Evolutionary conservation across 768 basidiomycete species (phyloP).

Genomic region (Mycena amicta): DNA sequence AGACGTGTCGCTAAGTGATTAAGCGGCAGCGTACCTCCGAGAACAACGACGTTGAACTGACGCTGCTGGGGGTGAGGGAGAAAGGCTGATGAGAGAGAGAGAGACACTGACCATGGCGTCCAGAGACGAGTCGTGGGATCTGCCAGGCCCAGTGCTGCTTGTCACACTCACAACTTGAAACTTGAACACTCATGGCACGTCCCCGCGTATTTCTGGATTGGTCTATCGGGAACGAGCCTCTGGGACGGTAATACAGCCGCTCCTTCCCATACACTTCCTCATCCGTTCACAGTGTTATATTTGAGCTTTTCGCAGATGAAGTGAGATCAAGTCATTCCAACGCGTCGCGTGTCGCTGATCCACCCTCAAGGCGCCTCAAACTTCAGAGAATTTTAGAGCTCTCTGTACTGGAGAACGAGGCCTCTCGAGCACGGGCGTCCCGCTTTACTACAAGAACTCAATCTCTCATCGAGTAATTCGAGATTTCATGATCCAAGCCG

Average conservation of each 20-base stretch:
- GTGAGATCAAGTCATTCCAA: constrained; percentile 67
- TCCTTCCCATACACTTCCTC: constrained; percentile 7
- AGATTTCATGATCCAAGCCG: constrained; percentile 81
- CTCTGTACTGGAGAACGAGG: constrained; percentile 89
- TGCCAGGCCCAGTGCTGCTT: not conserved
- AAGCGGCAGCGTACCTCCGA: constrained; percentile 57
- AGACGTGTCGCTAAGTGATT: constrained; percentile 13
- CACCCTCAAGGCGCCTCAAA: constrained; percentile 7
- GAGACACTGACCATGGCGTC: constrained; percentile 13
- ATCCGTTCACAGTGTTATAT: constrained; percentile 54
- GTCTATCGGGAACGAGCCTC: constrained; percentile 46
- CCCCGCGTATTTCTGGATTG: constrained; percentile 76
- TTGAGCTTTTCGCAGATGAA: constrained; percentile 74
- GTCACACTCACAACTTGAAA: no score
- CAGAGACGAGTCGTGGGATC: constrained; percentile 18
- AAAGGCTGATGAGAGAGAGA: constrained; percentile 10
- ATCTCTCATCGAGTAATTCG: constrained; percentile 80
- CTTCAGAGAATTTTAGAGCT: constrained; percentile 68
- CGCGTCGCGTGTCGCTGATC: constrained; percentile 65
- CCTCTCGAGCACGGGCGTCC: constrained; percentile 62
- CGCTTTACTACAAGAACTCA: constrained; percentile 81
- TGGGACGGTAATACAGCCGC: constrained; percentile 53
- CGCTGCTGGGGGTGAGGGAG: constrained; percentile 46
- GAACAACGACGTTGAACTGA: constrained; percentile 76
- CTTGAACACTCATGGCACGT: constrained; percentile 44